Percentiles rank a stretch among this genome's conserved stretches.
phyloP scores from a whole-genome alignment of 305 asterid genomes.

The Solanum aculeatissimum region DNA sequence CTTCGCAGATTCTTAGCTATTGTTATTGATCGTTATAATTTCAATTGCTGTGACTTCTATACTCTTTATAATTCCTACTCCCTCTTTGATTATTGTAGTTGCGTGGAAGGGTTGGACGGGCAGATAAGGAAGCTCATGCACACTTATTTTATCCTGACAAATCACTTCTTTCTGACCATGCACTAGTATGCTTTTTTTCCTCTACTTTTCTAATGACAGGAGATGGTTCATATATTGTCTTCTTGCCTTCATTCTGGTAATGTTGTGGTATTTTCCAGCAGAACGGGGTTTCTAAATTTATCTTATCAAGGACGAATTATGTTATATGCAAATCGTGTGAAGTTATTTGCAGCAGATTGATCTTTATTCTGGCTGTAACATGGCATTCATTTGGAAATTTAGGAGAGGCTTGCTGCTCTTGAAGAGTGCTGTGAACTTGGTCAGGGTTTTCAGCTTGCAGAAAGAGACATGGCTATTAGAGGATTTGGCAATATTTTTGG shows the following conservation, averaged over 20 bases:
- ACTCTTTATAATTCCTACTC: background rate
- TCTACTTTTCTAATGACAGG: background rate
- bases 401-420: constrained; percentile 96
- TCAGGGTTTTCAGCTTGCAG: constrained; percentile 97
- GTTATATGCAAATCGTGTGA: background rate
- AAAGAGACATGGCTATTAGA: constrained; percentile 98
- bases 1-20: background rate
- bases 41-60: background rate
- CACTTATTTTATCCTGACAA: constrained; percentile 84
- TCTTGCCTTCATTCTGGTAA: background rate
- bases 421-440: constrained; percentile 96
- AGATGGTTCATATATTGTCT: background rate
- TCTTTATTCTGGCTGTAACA: background rate
- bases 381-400: constrained; percentile 12
- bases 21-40: background rate
- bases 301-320: background rate
- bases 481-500: constrained; percentile 98
- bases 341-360: background rate
- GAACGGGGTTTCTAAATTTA: background rate
- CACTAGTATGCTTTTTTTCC: constrained; percentile 57
- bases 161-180: constrained; percentile 79
- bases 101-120: constrained; percentile 99
- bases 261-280: background rate
- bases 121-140: constrained; percentile 98
- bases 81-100: constrained; percentile 29